Base-by-base conservation (phyloP, 768 basidiomycete genomes). In the Boletus insuetus region DNA sequence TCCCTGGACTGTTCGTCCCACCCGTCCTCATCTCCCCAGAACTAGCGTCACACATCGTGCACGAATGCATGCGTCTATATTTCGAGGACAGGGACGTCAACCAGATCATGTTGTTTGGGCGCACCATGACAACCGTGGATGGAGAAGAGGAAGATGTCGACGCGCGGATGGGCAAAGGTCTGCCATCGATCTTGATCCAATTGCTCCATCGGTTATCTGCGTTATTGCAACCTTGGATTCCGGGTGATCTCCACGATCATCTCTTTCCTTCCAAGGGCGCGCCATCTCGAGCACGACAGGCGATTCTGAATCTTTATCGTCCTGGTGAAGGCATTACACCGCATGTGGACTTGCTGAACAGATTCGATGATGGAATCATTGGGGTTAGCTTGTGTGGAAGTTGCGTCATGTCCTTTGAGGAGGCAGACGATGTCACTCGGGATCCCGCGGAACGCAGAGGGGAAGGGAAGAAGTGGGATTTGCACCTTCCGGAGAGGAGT, bases 241-340 rank as follows among this genome's bases (percentile, higher is more conserved):
- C 87, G 0, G 46, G 64, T 3, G 67, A 75, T 26, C 79, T 76
- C 0, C 78, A 86, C 58, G 63, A 69, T 8, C 74, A 90, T 19
- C 76, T 92, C 22, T 92, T 92, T 63, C 85, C 87, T 1, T 58
- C 67, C 1, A 60, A 61, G 17, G 55, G 57, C 6, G 60, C 64
- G 42, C 72, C 78, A 31, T 69, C 72, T 49, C 56, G 70, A 24
- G 86, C 90, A 0, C 79, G 92, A 26, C 94, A 98, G 66, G 90
- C 85, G 1, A 98, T 98, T 53, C 61, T 98, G 49, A 98, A 98
- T 68, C 75, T 94, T 2, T 98, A 98, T 68, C 74, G 75, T 20
- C 91, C 94, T 0, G 95, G 95, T 8, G 84, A 94, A 68, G 95
- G 95, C 12, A 98, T 98, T 60, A 76, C 85, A 0, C 81, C 91